These are phyloP conservation scores for Salmacisia buchloeana DNA, from an alignment of 1,284 basidiomycete genomes.

Conservation along the genomic window DNA sequence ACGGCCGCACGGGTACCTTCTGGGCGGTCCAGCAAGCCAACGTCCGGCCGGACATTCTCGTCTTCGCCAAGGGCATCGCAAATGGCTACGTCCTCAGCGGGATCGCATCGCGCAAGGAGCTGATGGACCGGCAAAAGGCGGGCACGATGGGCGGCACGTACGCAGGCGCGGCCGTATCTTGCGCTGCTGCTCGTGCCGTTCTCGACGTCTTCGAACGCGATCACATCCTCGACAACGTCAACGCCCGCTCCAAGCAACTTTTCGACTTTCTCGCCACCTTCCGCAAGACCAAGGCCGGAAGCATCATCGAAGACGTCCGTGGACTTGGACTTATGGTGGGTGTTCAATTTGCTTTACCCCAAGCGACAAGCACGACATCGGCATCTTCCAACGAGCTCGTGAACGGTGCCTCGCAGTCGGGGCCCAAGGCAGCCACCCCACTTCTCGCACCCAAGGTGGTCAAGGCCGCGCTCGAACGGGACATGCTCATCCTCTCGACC, in stretches of 20 bases:
- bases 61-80: slow-evolving; percentile 88
- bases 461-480: slow-evolving; percentile 31
- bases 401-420: neutral
- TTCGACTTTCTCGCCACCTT: slow-evolving; percentile 28
- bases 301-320: slow-evolving; percentile 43
- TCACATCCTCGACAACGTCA: slow-evolving; percentile 42
- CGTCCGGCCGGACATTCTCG: slow-evolving; percentile 78
- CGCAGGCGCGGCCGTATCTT: slow-evolving; percentile 44
- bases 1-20: slow-evolving; percentile 79
- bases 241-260: slow-evolving; percentile 30
- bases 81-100: slow-evolving; percentile 91
- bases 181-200: slow-evolving; percentile 40
- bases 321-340: slow-evolving; percentile 46
- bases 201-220: slow-evolving; percentile 40
- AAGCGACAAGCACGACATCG: neutral
- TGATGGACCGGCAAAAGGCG: slow-evolving; percentile 72
- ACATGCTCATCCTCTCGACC: slow-evolving; percentile 45
- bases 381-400: neutral
- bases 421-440: neutral
- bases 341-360: slow-evolving; percentile 29
- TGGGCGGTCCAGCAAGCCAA: slow-evolving; percentile 67
- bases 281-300: slow-evolving; percentile 24
- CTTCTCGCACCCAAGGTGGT: slow-evolving; percentile 37
- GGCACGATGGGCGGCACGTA: slow-evolving; percentile 66
- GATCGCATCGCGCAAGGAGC: slow-evolving; percentile 71